Evolutionary conservation across 2,329 filamentous ascomycete genomes (phyloP), one percentile per base, ranked within the genome.

Genomic region (Penicillium polonicum): DNA sequence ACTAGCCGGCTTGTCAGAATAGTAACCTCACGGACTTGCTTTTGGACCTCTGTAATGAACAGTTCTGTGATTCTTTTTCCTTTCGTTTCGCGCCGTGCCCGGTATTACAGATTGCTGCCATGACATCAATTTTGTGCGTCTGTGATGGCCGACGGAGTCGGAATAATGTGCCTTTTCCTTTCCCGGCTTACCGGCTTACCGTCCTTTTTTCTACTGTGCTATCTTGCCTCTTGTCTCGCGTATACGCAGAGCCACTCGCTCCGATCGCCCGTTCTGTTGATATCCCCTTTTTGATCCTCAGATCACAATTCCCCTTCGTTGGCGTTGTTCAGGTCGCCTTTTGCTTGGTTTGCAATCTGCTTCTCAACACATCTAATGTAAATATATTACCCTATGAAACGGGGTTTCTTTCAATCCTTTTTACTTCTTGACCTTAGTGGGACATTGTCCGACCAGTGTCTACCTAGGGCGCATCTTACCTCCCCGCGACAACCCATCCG

Each of bases 21-120:
- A 29, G 36, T 25, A 35, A 39, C 29, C 43, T 25, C 43, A 61
- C 48, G 52, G 64, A 59, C 45, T 56, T 52, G 50, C 43, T 46
- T 42, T 31, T 35, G 52, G 19, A 23, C n/a, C 25, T 52, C 39
- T 31, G 25, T 57, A 42, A 57, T 53, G 55, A 57, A 45, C 15
- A 10, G 12, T 44, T 54, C 33, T 33, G 43, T 53, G 19, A 29
- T 35, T 41, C 15, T 9, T 29, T 48, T 52, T 21, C 17, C 5
- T 9, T 48, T 38, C 44, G 7, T 27, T 53, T 41, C 27, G 21
- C 35, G 23, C 21, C 33, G 15, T 46, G 42, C 9, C 48, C 17
- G 41, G 42, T 17, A 23, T 46, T 33, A 21, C 43, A 23, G 25
- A 31, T 25, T 35, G 35, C 29, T 15, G 2, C 42, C 12, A 35